A percentile compares a stretch with the other conserved stretches of the same genome.
Evolutionary conservation across 2,329 filamentous ascomycete genomes (phyloP).

Genomic region (Metarhizium brunneum): DNA sequence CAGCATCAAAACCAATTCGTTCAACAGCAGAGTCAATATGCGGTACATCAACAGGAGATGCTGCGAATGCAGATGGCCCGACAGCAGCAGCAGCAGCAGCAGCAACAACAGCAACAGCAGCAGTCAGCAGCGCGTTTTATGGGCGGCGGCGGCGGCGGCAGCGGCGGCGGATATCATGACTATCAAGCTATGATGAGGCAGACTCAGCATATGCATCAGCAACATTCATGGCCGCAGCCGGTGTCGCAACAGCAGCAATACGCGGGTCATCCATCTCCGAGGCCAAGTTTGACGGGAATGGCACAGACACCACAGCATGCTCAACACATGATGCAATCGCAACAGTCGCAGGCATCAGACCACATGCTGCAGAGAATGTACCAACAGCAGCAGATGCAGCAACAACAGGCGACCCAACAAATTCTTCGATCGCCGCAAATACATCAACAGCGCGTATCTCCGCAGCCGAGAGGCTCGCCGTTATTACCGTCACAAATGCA

Average conservation of each 20-base stretch:
- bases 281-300: slow-evolving; percentile 1
- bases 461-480: slow-evolving; percentile 6
- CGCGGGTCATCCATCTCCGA: slow-evolving; percentile 3
- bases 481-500: slow-evolving; percentile 9
- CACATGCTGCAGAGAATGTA: slow-evolving; percentile 8
- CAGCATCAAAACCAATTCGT: slow-evolving; percentile 11
- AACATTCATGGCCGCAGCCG: slow-evolving; percentile 4
- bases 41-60: slow-evolving; percentile 15
- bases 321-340: slow-evolving; percentile 5
- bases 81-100: slow-evolving; percentile 16
- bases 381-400: slow-evolving; percentile 4
- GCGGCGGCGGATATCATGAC: slow-evolving; percentile 3
- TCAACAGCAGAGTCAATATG: slow-evolving; percentile 14
- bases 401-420: slow-evolving; percentile 10
- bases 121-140: slow-evolving; percentile 1
- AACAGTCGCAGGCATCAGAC: slow-evolving; percentile 6
- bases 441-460: slow-evolving; percentile 12
- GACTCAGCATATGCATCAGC: slow-evolving; percentile 12
- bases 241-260: slow-evolving; percentile 7
- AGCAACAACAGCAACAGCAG: slow-evolving; percentile 13
- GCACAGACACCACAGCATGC: slow-evolving; percentile 6
- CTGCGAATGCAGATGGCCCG: slow-evolving; percentile 11
- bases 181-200: slow-evolving; percentile 3
- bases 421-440: slow-evolving; percentile 8
- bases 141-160: not conserved